Base-by-base conservation (phyloP, 768 basidiomycete species). In the Pleurotus giganteus region DNA sequence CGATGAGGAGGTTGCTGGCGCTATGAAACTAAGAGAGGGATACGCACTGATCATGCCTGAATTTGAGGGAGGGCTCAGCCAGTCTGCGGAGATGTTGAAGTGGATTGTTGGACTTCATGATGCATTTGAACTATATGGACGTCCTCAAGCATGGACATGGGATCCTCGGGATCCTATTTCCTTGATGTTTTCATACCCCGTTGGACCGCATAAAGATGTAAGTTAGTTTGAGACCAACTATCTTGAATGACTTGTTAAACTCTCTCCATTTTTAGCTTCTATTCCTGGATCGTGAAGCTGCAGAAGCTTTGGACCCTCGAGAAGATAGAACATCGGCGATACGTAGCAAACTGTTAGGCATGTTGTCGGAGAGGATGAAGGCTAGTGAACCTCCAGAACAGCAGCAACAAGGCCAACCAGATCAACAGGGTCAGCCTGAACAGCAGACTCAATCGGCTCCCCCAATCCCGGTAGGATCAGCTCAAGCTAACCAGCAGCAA, bases 31-130 rank as follows among this genome's bases (percentile, higher is more conserved):
- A 9, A 72, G 86, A 55, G 89, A 94, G 61, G 94, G 88, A 2
- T 98, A 91, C 90, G 65, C 92, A 9, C 74, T 98, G 61, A 70
- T 97, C 52, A 95, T 98, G 91, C 95, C 95, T 21, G 93, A 95
- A 64, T 71, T 84, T 12, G 86, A 90, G 58, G 75, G 73, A 19
- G 79, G 81, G 26, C 74, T 78, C 27, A 80, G 78, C 12, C 84
- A 84, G 43, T 79, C 89, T 12, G 79, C 78, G 5, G 94, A 96
- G 69, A 93, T 95, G 89, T 74, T 95, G 57, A 89, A 86, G 65
- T 96, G 94, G 93, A 74, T 94, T 42, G 82, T 91, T 58, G 91
- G 82, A 12, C 75, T 94, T 36, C 94, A 94, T 61, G 92, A 94
- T 66, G 84, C 88, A 1, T 97, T 94, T 66, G 80, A 80, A 49